phyloP scores from a whole-genome alignment of 2,329 filamentous ascomycete species.

The Arthrobotrys sphaeroides region DNA sequence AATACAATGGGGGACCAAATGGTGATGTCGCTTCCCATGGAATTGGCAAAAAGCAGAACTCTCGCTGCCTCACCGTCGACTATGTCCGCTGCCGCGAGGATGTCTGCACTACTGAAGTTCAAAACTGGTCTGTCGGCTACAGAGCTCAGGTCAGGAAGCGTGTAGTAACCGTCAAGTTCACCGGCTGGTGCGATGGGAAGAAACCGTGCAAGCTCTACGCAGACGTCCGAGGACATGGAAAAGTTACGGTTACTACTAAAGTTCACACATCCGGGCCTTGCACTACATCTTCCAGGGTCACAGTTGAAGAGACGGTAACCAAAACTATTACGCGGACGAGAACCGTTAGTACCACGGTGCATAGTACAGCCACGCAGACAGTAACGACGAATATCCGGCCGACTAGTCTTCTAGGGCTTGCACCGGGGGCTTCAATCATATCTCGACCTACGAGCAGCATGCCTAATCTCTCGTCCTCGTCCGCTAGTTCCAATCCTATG shows the following conservation, averaged over 20 bases:
- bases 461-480: neutral
- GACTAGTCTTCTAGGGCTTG: neutral
- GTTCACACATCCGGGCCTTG: slow-evolving; percentile 10
- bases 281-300: neutral
- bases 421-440: neutral
- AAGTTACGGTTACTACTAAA: slow-evolving; percentile 1
- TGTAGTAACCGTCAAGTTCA: slow-evolving; percentile 7
- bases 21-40: neutral
- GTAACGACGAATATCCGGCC: neutral
- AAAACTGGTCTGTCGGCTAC: slow-evolving; percentile 37
- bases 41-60: neutral
- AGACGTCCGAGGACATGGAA: neutral
- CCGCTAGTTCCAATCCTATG: neutral
- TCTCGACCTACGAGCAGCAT: neutral
- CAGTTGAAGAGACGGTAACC: slow-evolving; percentile 10
- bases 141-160: slow-evolving; percentile 12
- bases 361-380: neutral
- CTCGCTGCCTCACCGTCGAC: neutral
- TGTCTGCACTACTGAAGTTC: slow-evolving; percentile 8
- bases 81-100: slow-evolving; percentile 16
- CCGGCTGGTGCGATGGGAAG: slow-evolving; percentile 27
- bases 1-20: neutral
- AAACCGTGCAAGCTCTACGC: slow-evolving; percentile 25
- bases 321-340: slow-evolving; percentile 27
- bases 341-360: neutral